Conservation (phyloP, 371 early-diverging fungal genomes). For the Haplosporangium sp. region DNA sequence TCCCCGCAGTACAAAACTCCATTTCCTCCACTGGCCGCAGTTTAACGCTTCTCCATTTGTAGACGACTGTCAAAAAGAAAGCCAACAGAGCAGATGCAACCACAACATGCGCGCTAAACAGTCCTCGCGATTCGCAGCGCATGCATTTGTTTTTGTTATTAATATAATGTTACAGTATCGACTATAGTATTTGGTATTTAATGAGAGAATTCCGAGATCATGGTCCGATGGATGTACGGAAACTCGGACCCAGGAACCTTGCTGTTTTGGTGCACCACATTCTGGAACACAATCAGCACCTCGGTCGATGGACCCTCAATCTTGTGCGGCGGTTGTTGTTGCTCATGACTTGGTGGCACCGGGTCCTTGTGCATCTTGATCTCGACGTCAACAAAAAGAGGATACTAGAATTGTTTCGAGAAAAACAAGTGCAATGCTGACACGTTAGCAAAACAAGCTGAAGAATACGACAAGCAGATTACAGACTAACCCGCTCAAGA, state of each 20-base stretch:
- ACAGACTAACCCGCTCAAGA: neutral
- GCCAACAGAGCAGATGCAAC: too few species aligned
- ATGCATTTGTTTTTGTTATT: neutral
- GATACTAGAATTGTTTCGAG: slow-evolving; percentile 12
- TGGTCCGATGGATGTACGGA: slow-evolving; percentile 32
- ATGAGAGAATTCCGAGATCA: slow-evolving; percentile 8
- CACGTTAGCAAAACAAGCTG: neutral
- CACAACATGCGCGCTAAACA: neutral
- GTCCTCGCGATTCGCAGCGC: neutral
- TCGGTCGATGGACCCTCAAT: slow-evolving; percentile 20
- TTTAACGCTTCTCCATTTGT: too few species aligned
- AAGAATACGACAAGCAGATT: neutral
- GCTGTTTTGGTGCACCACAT: slow-evolving; percentile 22
- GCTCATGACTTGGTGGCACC: neutral
- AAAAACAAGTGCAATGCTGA: too few species aligned
- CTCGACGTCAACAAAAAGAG: slow-evolving; percentile 52
- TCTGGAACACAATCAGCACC: slow-evolving; percentile 48
- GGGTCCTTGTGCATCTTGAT: slow-evolving; percentile 44
- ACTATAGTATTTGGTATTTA: neutral
- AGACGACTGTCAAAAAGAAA: too few species aligned
- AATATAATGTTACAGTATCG: neutral
- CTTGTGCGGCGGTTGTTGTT: neutral
- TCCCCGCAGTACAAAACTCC: neutral
- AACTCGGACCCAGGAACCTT: neutral
- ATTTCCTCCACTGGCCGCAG: neutral